Evolutionary conservation across 2,329 filamentous ascomycete species (phyloP).

Genomic region (Talaromyces sp.): DNA sequence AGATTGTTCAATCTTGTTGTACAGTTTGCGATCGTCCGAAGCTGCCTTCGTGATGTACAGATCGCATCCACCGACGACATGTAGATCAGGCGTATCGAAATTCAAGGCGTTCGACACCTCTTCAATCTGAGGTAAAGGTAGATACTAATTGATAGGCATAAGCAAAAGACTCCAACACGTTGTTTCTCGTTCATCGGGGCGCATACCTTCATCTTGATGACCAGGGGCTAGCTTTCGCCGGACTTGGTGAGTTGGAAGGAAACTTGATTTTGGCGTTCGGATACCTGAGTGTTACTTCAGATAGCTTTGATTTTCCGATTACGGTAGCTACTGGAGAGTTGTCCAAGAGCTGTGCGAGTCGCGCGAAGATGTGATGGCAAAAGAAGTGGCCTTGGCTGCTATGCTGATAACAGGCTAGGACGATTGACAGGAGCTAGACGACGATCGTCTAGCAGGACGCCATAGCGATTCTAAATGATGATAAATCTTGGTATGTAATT

Average conservation of each 20-base stretch:
- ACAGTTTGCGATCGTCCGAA: slow-evolving; percentile 92
- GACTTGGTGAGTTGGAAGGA: not conserved
- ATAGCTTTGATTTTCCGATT: not conserved
- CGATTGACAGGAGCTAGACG: slow-evolving; percentile 44
- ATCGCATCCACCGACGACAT: slow-evolving; percentile 90
- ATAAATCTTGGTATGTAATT: slow-evolving; percentile 12
- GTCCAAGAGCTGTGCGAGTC: slow-evolving; percentile 3
- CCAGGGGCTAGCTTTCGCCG: not conserved
- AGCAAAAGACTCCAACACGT: slow-evolving; percentile 9
- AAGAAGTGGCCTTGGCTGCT: slow-evolving; percentile 42
- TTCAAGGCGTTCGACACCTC: slow-evolving; percentile 88
- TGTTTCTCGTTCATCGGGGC: not conserved
- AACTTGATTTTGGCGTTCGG: not conserved
- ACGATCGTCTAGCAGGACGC: slow-evolving; percentile 40
- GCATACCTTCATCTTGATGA: slow-evolving; percentile 16
- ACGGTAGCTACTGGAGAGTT: not conserved
- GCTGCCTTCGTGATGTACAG: slow-evolving; percentile 97
- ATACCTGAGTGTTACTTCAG: not conserved
- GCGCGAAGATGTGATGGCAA: slow-evolving; percentile 42
- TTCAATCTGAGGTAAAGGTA: slow-evolving; percentile 87
- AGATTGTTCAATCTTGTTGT: slow-evolving; percentile 89
- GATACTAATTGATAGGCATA: slow-evolving; percentile 60
- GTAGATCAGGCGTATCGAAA: slow-evolving; percentile 89
- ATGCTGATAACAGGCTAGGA: slow-evolving; percentile 43
- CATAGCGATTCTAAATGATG: slow-evolving; percentile 19